Evolutionary conservation across 176 grass and related monocot genomes (phyloP).

Genomic region (Eremochloa ophiuroides): DNA sequence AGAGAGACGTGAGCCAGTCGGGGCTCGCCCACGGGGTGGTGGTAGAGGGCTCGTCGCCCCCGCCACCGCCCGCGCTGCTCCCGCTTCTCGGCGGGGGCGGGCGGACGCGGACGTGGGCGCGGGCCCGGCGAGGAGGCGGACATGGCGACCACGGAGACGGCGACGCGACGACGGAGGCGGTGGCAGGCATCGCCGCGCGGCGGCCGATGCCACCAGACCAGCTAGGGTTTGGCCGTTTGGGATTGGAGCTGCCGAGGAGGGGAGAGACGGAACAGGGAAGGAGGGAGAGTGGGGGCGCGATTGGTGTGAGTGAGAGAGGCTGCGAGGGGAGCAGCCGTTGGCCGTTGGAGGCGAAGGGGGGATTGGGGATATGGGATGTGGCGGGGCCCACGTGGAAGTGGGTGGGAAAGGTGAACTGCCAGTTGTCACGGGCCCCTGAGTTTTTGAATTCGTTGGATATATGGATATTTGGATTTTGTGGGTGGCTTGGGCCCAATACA

Average conservation of each 20-base stretch:
- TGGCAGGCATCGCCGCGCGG: constrained; percentile 18
- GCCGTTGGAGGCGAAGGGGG: not conserved
- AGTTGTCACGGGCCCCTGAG: not conserved
- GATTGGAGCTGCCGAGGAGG: not conserved
- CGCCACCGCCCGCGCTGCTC: not conserved
- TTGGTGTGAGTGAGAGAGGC: not conserved
- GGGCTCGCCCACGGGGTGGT: constrained; percentile 77
- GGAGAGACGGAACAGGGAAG: not conserved
- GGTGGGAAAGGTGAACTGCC: not conserved
- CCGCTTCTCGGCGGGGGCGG: constrained; percentile 32
- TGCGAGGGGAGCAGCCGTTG: not conserved
- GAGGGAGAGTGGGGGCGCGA: not conserved
- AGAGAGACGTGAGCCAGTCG: constrained; percentile 76
- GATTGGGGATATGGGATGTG: constrained; percentile 13
- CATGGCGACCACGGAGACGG: constrained; percentile 11
- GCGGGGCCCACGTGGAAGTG: constrained; percentile 25
- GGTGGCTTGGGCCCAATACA: not conserved
- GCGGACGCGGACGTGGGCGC: constrained; percentile 3
- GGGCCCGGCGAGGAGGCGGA: not conserved
- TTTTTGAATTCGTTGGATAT: not conserved
- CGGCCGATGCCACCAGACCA: not conserved
- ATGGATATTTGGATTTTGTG: too few species aligned
- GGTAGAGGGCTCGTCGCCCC: constrained; percentile 19
- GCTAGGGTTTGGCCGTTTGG: not conserved
- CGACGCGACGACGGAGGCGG: not conserved